Percentiles rank a stretch among this genome's conserved stretches.
These are phyloP conservation scores for Arthroderma sp. DNA, from an alignment of 2,329 filamentous ascomycete species.

Conservation along the genomic window DNA sequence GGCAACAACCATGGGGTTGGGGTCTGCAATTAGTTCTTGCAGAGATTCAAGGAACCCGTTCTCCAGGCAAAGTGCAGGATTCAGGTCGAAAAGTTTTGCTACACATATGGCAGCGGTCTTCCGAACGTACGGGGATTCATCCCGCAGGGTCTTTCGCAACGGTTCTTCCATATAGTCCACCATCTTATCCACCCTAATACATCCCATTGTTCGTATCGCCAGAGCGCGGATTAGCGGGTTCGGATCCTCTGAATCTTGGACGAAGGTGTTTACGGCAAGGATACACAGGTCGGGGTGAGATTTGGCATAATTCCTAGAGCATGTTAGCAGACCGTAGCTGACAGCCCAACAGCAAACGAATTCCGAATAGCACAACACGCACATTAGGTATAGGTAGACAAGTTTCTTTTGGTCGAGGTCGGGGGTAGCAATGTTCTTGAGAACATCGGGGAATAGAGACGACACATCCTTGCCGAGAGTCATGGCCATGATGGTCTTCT, in stretches of 20 bases:
- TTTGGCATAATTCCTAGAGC: constrained; percentile 88
- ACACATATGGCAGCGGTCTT: constrained; percentile 98
- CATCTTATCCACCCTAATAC: constrained; percentile 97
- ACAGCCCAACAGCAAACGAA: not conserved
- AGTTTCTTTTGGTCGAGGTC: constrained; percentile 99
- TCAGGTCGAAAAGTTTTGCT: constrained; percentile 92
- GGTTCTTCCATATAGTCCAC: constrained; percentile 99
- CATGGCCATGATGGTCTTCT: constrained; percentile 99
- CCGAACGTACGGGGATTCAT: constrained; percentile 95
- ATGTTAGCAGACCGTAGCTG: not conserved
- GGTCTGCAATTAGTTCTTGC: constrained; percentile 91
- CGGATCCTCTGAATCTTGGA: constrained; percentile 96
- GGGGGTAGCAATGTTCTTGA: constrained; percentile 94
- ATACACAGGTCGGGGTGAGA: constrained; percentile 97
- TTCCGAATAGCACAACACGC: constrained; percentile 20
- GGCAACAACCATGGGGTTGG: constrained; percentile 97
- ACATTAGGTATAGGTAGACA: constrained; percentile 97
- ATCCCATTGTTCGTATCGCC: constrained; percentile 96
- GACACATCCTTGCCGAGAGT: constrained; percentile 97
- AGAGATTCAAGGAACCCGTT: constrained; percentile 90
- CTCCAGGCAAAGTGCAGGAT: constrained; percentile 82
- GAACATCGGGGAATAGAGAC: constrained; percentile 86
- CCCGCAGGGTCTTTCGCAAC: constrained; percentile 82
- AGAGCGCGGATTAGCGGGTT: constrained; percentile 91
- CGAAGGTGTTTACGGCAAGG: constrained; percentile 96